Conservation (phyloP, 176 grass and related monocot species). For the Coix lacrymajobi region DNA sequence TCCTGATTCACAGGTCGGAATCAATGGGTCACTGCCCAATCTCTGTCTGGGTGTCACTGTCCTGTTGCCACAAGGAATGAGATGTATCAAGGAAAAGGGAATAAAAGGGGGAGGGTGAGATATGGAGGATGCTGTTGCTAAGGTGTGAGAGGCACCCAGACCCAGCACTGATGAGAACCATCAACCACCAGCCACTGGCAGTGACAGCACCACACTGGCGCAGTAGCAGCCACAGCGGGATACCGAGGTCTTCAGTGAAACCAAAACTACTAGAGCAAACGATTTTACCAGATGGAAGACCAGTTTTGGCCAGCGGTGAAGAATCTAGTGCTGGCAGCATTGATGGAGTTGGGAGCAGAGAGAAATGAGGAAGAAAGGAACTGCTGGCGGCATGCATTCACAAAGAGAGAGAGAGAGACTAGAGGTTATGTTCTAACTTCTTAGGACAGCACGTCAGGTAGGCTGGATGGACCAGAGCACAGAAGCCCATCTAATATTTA, state of each 20-base stretch:
- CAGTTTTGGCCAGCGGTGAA: not conserved
- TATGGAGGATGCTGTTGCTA: not conserved
- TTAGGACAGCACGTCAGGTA: not conserved
- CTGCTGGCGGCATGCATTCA: not conserved
- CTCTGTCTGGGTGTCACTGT: not conserved
- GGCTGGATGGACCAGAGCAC: not conserved
- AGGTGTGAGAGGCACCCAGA: not conserved
- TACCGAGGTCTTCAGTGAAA: not conserved
- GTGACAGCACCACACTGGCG: not conserved
- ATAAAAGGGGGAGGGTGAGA: not conserved
- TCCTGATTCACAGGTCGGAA: not conserved
- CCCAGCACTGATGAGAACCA: not conserved
- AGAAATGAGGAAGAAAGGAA: not conserved
- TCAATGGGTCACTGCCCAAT: not conserved
- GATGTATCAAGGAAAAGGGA: too few species aligned
- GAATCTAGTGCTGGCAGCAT: not conserved
- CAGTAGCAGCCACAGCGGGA: not conserved
- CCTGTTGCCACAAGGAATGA: not conserved
- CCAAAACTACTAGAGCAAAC: not conserved
- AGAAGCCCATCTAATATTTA: not conserved
- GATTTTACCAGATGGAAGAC: not conserved
- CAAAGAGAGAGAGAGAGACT: not conserved
- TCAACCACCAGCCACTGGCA: not conserved
- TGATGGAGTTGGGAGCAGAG: not conserved
- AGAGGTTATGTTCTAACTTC: not conserved